Conservation (phyloP, 2,329 filamentous ascomycete genomes). For the Colletotrichum echinochloae region DNA sequence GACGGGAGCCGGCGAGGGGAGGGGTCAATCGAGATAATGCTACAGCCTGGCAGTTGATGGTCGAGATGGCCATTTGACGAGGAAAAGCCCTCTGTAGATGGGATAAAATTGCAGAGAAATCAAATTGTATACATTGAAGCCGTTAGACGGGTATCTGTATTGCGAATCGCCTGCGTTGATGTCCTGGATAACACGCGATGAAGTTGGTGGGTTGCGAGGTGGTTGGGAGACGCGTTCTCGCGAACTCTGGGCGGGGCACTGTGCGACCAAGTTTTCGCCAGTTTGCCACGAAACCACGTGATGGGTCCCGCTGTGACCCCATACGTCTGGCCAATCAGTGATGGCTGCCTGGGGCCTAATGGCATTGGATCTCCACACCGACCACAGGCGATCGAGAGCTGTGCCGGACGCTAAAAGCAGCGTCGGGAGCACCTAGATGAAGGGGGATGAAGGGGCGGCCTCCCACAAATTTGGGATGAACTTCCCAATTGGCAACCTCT, state of each 20-base stretch:
- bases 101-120: constrained; percentile 44
- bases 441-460: not conserved
- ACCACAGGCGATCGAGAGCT: constrained; percentile 5
- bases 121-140: not conserved
- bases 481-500: not conserved
- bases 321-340: not conserved
- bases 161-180: constrained; percentile 47
- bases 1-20: constrained; percentile 18
- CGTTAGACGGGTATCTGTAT: constrained; percentile 35
- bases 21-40: constrained; percentile 32
- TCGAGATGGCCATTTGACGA: constrained; percentile 23
- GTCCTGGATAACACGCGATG: constrained; percentile 36
- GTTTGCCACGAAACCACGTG: constrained; percentile 59
- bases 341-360: constrained; percentile 34
- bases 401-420: constrained; percentile 20
- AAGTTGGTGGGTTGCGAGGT: constrained; percentile 53
- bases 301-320: constrained; percentile 39
- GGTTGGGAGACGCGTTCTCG: constrained; percentile 58
- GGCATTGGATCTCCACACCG: constrained; percentile 13
- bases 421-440: constrained; percentile 15
- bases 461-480: constrained; percentile 9
- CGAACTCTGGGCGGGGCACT: constrained; percentile 43
- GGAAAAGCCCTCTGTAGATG: constrained; percentile 30
- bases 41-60: constrained; percentile 14
- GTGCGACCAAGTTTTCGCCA: constrained; percentile 51